Evolutionary conservation across 192 early-diverging fungal species (phyloP), one percentile per base, ranked within the genome.

Genomic region (Coemansia sp.): DNA sequence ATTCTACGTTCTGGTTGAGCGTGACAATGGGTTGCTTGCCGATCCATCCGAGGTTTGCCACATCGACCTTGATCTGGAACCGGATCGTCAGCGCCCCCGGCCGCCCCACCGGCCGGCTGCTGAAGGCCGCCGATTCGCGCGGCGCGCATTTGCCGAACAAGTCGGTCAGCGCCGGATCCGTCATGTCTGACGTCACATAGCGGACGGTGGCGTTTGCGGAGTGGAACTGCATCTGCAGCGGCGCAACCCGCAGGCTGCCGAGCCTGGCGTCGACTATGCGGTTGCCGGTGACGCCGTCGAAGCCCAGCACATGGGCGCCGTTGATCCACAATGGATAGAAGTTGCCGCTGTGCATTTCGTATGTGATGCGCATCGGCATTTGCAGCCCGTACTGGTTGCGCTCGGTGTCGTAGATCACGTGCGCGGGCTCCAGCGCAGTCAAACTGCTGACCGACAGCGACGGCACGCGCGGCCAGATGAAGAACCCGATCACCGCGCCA

Each of bases 71-170:
- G 49, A 81, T 69, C 38, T 81, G 78, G 67, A 81, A 81, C 38
- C 78, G 48, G 12, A 81, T 72, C 36, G 69, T 81, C 23, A 81
- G 64, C 0, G 68, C 62, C 1, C 73, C 73, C 0, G 73, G 65
- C 0, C 73, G 41, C 8, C 69, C 73, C 26, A 30, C 56, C 1
- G 44, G 45, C 1, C 52, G 36, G 16, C 0, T 15, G 15, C 60
- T 33, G 33, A 48, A 44, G n/a, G 20, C 57, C 9, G 71, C 48
- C 2, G 35, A 36, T 35, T 56, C 35, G 0, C 33, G 55, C 0
- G 78, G 78, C 0, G 78, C 78, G 57, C 78, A 81, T 60, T 81
- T 81, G 45, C 73, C 73, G 39, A 76, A 81, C 55, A 81, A 21
- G 30, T 81, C 78, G 20, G 67, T 66, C 10, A 81, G 70, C 1